Evolutionary conservation across 169 alveolate genomes (phyloP), one percentile per base, ranked within the genome.

Genomic region (Neospora caninum): DNA sequence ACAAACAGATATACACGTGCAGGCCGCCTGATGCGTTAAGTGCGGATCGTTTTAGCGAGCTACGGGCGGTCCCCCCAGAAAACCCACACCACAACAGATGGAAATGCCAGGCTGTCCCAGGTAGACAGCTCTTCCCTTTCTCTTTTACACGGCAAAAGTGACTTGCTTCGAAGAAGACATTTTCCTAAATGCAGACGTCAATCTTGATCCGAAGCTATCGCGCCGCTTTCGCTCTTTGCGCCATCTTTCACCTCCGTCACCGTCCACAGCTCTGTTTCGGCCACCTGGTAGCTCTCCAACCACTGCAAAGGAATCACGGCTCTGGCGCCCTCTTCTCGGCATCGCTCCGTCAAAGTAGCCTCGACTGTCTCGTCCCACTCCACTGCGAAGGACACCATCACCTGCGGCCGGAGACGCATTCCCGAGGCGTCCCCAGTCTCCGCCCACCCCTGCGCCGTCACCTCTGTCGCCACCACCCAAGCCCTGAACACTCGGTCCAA

Each of bases 141-240:
- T 41, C 64, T 27, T 53, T 78, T 73, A 91, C 29, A 91, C 82
- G 22, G 94, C 94, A 80, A 91, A 92, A 31, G 94, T 82, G 34
- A 80, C 94, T 82, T 80, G 94, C 22, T 80, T 92, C 64, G 94
- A 58, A 42, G 89, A 82, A 7, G 89, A 82, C 89, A 82, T 82
- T 31, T 82, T 82, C 67, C 67, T 82, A 36, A 82, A 83, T 22
- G 92, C 73, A n/a, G 91, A 38, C 34, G 64, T 42, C 49, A 92
- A 83, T n/a, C 39, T 43, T 9, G 64, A 43, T 22, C 88, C n/a
- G 87, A 92, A 54, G 87, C 88, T 92, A 39, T 43, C 83, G 34
- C 87, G 34, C 13, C 69, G 86, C 29, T 69, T 80, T 16, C 64
- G 1, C 31, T 34, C 78, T 69, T 82, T 58, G 27, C 64, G 58